phyloP scores from a whole-genome alignment of 2,329 filamentous ascomycete species.

The Monascus ruber region DNA sequence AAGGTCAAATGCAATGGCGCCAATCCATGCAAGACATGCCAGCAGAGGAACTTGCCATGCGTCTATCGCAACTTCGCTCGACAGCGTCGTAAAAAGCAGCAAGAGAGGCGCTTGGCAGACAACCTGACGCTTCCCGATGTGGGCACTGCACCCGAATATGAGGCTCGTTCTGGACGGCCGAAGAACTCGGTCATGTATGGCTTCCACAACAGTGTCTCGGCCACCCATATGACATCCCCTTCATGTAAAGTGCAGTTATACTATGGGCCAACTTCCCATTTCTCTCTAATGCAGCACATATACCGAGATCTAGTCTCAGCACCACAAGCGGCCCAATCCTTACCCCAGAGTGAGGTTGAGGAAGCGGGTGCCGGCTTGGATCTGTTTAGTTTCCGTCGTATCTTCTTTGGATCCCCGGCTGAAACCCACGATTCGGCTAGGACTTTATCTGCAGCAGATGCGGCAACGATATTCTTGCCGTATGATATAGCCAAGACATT shows the following conservation, averaged over 20 bases:
- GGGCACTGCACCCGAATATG: constrained; percentile 4
- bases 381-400: constrained; percentile 26
- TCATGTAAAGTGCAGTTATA: constrained; percentile 36
- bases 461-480: constrained; percentile 27
- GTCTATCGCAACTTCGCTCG: constrained; percentile 27
- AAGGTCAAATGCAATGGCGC: constrained; percentile 32
- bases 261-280: constrained; percentile 38
- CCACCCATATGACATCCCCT: constrained; percentile 35
- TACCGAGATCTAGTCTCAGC: constrained; percentile 22
- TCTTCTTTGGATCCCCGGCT: constrained; percentile 31
- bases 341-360: constrained; percentile 22
- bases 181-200: constrained; percentile 11
- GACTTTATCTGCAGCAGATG: constrained; percentile 10
- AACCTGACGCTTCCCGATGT: constrained; percentile 2
- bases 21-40: constrained; percentile 31
- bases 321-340: constrained; percentile 6
- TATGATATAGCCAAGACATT: constrained; percentile 27
- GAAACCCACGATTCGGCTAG: constrained; percentile 20
- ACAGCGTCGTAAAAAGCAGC: constrained; percentile 23
- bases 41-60: constrained; percentile 19
- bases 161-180: constrained; percentile 7
- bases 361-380: constrained; percentile 28
- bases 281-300: constrained; percentile 31
- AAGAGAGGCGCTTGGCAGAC: constrained; percentile 2
- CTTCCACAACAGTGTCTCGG: constrained; percentile 35